phyloP scores from a whole-genome alignment of 1,284 basidiomycete species.

The Moesziomyces parantarcticus region DNA sequence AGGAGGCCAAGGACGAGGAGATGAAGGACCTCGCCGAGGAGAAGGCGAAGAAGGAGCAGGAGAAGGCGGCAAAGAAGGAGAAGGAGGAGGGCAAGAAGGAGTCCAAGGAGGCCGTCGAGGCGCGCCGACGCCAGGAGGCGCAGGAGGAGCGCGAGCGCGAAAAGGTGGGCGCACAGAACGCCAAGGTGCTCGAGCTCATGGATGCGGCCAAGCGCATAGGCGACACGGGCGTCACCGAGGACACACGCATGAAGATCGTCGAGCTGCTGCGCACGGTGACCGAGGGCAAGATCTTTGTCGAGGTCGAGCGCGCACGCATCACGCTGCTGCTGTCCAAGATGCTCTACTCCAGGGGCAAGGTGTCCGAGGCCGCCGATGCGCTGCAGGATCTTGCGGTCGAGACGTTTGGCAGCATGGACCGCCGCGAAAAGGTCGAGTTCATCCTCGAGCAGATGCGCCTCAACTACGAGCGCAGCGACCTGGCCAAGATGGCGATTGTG shows the following conservation, averaged over 20 bases:
- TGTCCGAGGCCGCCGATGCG: conserved; percentile 61
- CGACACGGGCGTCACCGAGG: conserved; percentile 48
- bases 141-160: conserved; percentile 51
- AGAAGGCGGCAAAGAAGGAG: conserved; percentile 32
- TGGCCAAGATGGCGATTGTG: conserved; percentile 90
- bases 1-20: conserved; percentile 44
- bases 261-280: conserved; percentile 90
- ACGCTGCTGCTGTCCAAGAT: conserved; percentile 59
- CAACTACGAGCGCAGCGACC: conserved; percentile 80
- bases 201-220: conserved; percentile 56
- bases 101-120: conserved; percentile 40
- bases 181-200: conserved; percentile 53
- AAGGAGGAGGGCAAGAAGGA: conserved; percentile 45
- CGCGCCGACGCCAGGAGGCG: conserved; percentile 25
- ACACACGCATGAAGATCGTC: conserved; percentile 54
- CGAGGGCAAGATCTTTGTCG: conserved; percentile 98
- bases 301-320: conserved; percentile 93
- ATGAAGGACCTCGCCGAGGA: conserved; percentile 42
- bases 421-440: conserved; percentile 97
- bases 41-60: conserved; percentile 38
- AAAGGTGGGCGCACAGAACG: conserved; percentile 59
- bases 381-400: conserved; percentile 96
- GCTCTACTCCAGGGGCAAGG: conserved; percentile 56
- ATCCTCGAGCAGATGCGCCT: conserved; percentile 98
- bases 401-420: conserved; percentile 98